These are phyloP conservation scores for Pleurotus citrinopileatus DNA, from an alignment of 768 basidiomycete genomes.

Conservation along the genomic window DNA sequence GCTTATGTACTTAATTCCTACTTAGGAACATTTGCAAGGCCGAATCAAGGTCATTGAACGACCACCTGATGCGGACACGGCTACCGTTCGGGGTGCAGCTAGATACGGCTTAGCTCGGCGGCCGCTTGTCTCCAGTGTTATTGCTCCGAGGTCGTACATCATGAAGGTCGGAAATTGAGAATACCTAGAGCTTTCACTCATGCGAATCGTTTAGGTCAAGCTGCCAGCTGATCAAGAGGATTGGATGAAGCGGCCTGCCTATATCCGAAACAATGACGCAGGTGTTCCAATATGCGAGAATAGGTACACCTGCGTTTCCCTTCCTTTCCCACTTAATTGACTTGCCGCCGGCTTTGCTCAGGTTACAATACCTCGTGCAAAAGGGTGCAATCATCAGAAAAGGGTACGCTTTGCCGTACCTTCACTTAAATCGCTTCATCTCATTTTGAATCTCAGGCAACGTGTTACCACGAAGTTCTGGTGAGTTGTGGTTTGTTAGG, in stretches of 20 bases:
- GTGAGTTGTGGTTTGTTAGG: slow-evolving; percentile 36
- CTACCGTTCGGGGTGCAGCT: slow-evolving; percentile 85
- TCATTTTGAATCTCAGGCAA: slow-evolving; percentile 47
- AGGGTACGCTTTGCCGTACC: slow-evolving; percentile 47
- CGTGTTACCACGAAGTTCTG: slow-evolving; percentile 81
- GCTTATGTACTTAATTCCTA: slow-evolving; percentile 1
- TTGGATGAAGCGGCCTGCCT: slow-evolving; percentile 80
- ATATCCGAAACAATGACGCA: slow-evolving; percentile 75
- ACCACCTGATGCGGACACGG: slow-evolving; percentile 85
- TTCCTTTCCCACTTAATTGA: slow-evolving; percentile 16
- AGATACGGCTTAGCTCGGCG: slow-evolving; percentile 79
- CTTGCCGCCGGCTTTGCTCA: slow-evolving; percentile 33
- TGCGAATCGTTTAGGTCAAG: slow-evolving; percentile 56
- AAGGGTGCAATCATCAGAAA: slow-evolving; percentile 86
- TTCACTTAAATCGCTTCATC: slow-evolving; percentile 14
- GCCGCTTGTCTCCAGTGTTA: slow-evolving; percentile 76
- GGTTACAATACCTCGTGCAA: slow-evolving; percentile 82
- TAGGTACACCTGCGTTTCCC: slow-evolving; percentile 41
- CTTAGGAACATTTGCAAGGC: slow-evolving; percentile 61
- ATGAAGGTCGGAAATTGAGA: slow-evolving; percentile 60
- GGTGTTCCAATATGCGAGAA: slow-evolving; percentile 82
- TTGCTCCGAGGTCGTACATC: slow-evolving; percentile 80
- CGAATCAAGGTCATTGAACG: slow-evolving; percentile 76
- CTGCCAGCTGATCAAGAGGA: slow-evolving; percentile 86
- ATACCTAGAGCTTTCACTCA: neutral